Evolutionary conservation across 2,329 filamentous ascomycete genomes (phyloP), one percentile per base, ranked within the genome.

Genomic region (Stagonosporopsis vannaccii): DNA sequence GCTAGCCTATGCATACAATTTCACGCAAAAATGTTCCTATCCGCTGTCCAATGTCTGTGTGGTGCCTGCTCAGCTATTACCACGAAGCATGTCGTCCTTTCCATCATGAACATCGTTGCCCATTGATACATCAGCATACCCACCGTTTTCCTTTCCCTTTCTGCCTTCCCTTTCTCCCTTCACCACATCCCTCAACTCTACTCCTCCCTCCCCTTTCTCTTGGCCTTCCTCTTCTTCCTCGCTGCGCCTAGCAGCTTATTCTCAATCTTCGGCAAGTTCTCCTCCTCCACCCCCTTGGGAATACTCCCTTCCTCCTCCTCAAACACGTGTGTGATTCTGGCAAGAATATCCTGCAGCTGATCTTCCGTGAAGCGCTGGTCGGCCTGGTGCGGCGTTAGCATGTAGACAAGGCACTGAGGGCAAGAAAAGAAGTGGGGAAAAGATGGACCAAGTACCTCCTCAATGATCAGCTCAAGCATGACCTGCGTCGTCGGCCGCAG

Each of bases 371-470:
- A 77, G 0, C 75, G 66, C 1, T 61, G 50, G 3, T 65, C 66
- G 0, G 67, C 66, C 72, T 74, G 9, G 6, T 12, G 2, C 3
- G 3, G 30, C 13, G 20, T 49, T 32, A 49, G 46, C n/a, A 13
- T 28, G 12, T 33, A 7, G 7, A 15, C 13, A 36, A 36, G n/a
- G n/a, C 33, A 36, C 15, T 8, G 30, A 33, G 12, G 6, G 17
- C 17, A 5, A 33, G 15, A 13, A 25, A 17, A 17, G 9, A 33
- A 33, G 26, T 32, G 12, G 5, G 35, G 17, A 11, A 39, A 58
- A 65, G 6, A 59, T n/a, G n/a, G n/a, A n/a, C n/a, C n/a, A n/a
- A n/a, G n/a, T n/a, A 73, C 72, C 60, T 77, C 75, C 46, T 77
- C 73, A 26, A 76, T 63, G 8, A 77, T 62, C 20, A 75, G 26